A percentile compares a stretch with the other conserved stretches of the same genome.
Conservation (phyloP, 2,329 filamentous ascomycete genomes). For the Neophaeococcomyces mojaviensis region DNA sequence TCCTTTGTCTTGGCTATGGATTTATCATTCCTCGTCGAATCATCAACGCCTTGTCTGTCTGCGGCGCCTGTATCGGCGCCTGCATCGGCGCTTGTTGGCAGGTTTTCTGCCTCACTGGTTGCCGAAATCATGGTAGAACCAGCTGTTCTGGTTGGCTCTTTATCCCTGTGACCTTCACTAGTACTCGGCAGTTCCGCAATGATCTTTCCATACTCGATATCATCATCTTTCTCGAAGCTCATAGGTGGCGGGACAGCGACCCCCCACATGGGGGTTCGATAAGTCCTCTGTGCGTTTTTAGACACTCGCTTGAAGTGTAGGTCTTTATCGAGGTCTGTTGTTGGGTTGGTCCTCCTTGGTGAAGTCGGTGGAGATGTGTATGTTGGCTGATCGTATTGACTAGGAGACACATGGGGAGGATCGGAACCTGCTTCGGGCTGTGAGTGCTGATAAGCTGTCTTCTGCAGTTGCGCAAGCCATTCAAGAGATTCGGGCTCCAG, state of each 20-base stretch:
- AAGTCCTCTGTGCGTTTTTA: background rate
- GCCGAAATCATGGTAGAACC: too few relatives aligned
- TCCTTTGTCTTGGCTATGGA: background rate
- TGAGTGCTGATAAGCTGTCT: too few relatives aligned
- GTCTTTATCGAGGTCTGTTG: slow-evolving; percentile 2
- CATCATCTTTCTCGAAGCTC: background rate
- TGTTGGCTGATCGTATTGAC: background rate
- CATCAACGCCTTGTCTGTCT: too few relatives aligned
- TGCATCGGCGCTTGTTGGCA: too few relatives aligned
- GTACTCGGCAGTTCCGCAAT: too few relatives aligned
- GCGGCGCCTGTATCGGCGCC: too few relatives aligned
- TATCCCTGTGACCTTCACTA: too few relatives aligned
- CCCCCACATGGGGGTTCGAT: background rate
- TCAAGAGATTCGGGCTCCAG: too few relatives aligned
- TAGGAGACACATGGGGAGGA: background rate
- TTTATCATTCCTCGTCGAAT: background rate
- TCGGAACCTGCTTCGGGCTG: background rate
- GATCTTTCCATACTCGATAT: background rate
- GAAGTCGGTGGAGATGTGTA: background rate
- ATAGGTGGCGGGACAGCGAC: background rate
- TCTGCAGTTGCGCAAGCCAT: too few relatives aligned
- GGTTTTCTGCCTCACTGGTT: too few relatives aligned
- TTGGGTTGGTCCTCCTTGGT: background rate
- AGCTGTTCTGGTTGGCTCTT: too few relatives aligned
- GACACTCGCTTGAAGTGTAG: background rate